A percentile compares a stretch with the other conserved stretches of the same genome.
Evolutionary conservation across 768 basidiomycete genomes (phyloP).

Genomic region (Leccinum uliginosum): DNA sequence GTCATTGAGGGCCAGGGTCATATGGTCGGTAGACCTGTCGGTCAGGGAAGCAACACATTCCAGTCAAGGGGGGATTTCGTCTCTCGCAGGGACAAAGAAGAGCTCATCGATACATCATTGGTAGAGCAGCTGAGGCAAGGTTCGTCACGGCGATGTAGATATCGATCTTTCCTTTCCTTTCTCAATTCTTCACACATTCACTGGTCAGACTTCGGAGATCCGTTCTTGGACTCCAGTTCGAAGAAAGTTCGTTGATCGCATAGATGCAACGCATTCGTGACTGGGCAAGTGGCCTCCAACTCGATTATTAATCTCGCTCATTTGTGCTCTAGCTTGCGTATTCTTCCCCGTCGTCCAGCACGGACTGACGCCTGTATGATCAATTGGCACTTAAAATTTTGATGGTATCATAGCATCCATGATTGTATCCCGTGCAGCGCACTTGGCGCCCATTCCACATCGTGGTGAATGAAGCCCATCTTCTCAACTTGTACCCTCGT

Average conservation of each 20-base stretch:
- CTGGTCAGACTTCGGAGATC: slow-evolving; percentile 50
- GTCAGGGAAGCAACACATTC: slow-evolving; percentile 16
- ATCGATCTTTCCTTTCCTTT: slow-evolving; percentile 3
- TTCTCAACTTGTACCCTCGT: not conserved
- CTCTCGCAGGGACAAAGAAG: slow-evolving; percentile 52
- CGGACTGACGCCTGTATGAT: not conserved
- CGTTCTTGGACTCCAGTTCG: slow-evolving; percentile 40
- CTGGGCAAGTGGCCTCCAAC: not conserved
- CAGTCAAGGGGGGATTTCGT: slow-evolving; percentile 34
- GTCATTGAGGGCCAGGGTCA: slow-evolving; percentile 22
- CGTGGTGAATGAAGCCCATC: not conserved
- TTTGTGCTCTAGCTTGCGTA: not conserved
- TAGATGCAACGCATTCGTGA: not conserved
- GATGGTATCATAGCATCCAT: not conserved
- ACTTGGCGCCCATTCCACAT: not conserved
- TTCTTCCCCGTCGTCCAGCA: not conserved
- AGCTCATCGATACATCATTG: slow-evolving; percentile 45
- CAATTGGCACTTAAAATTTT: not conserved
- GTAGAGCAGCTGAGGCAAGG: slow-evolving; percentile 57
- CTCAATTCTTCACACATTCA: not conserved
- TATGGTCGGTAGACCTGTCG: slow-evolving; percentile 3
- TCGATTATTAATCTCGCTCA: slow-evolving; percentile 1
- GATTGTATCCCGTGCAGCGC: slow-evolving; percentile 4
- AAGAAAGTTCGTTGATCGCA: slow-evolving; percentile 24
- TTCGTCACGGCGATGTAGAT: slow-evolving; percentile 16